phyloP scores from a whole-genome alignment of 1,139 yeast genomes.

The Schwanniomyces etchellsii region DNA sequence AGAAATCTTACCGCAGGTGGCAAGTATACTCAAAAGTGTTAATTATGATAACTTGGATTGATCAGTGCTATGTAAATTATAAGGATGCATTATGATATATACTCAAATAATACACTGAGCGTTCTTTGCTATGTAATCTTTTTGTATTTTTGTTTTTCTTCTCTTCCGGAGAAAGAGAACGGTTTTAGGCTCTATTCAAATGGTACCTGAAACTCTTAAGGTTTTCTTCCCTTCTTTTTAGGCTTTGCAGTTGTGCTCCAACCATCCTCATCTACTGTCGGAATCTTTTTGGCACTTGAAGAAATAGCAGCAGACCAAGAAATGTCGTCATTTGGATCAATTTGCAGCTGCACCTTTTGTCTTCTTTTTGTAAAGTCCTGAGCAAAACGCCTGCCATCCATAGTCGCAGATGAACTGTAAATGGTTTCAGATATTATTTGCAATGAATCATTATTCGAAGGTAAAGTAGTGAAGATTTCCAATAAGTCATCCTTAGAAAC shows the following conservation, averaged over 20 bases:
- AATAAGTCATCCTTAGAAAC: constrained; percentile 74
- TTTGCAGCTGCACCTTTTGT: constrained; percentile 57
- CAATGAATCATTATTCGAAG: constrained; percentile 63
- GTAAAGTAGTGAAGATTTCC: constrained; percentile 75
- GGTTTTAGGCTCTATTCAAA: not conserved
- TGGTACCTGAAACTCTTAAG: not conserved
- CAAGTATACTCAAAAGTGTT: constrained; percentile 12
- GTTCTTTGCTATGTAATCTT: too few relatives aligned
- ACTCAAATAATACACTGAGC: too few relatives aligned
- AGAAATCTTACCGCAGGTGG: constrained; percentile 35
- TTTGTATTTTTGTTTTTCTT: not conserved
- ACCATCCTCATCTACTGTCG: constrained; percentile 63
- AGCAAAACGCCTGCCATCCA: constrained; percentile 95
- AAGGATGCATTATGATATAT: not conserved
- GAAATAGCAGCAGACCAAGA: constrained; percentile 65
- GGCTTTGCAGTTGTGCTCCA: constrained; percentile 55
- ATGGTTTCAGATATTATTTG: constrained; percentile 91
- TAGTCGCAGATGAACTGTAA: constrained; percentile 81
- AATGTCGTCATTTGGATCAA: constrained; percentile 46
- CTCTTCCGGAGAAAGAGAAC: not conserved
- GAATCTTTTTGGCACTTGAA: constrained; percentile 40
- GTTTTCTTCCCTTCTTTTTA: constrained; percentile 48
- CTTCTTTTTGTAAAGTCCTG: constrained; percentile 81
- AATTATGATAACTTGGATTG: not conserved
- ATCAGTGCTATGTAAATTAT: too few relatives aligned